Conservation (phyloP, 768 basidiomycete species). For the Lyophyllum shimeji region DNA sequence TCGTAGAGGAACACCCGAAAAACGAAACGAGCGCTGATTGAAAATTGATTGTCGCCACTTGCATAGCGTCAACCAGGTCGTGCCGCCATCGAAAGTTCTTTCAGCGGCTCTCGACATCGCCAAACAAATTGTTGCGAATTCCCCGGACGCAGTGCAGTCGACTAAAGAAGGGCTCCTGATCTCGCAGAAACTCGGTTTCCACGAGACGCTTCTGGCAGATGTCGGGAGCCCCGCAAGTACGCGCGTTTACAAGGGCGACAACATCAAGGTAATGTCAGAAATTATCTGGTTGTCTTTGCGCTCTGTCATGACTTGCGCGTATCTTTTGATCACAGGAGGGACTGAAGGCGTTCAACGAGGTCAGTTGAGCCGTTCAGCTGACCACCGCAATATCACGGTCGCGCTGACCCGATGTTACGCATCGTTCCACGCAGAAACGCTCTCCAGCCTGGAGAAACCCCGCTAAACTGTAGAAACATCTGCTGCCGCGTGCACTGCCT, state of each 20-base stretch:
- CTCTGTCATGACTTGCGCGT: no score
- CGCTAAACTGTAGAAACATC: constrained; percentile 43
- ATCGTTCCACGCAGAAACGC: constrained; percentile 28
- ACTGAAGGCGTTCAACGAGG: constrained; percentile 65
- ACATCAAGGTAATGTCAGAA: constrained; percentile 62
- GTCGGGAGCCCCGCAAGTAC: constrained; percentile 46
- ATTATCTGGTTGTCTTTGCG: no score
- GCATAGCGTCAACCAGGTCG: constrained; percentile 69
- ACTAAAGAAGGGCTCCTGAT: constrained; percentile 72
- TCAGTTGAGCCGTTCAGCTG: constrained; percentile 28
- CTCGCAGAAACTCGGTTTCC: constrained; percentile 49
- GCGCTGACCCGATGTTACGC: background rate
- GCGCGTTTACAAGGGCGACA: constrained; percentile 56
- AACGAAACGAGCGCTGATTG: background rate
- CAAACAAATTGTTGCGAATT: constrained; percentile 56
- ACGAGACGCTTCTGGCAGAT: constrained; percentile 49
- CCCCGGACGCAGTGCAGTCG: constrained; percentile 77
- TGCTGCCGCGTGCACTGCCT: background rate
- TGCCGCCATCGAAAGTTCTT: constrained; percentile 54
- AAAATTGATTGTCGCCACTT: background rate
- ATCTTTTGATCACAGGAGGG: constrained; percentile 57
- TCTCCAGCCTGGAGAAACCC: constrained; percentile 58
- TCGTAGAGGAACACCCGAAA: no score
- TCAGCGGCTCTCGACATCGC: constrained; percentile 64
- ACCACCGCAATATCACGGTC: background rate